Evolutionary conservation across 768 basidiomycete species (phyloP), one percentile per base, ranked within the genome.

Genomic region (Pleurotus sapidus): DNA sequence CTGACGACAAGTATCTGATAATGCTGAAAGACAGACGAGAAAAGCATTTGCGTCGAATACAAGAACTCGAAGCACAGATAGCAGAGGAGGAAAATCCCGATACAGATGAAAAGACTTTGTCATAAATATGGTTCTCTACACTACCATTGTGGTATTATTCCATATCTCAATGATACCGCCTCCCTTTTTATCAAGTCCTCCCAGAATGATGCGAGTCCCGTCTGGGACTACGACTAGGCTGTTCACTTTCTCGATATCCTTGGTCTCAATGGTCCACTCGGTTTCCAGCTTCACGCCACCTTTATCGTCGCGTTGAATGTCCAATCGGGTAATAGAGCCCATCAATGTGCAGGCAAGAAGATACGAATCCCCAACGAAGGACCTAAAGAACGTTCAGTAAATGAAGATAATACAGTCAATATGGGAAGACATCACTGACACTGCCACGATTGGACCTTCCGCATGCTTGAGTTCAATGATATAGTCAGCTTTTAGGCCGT

Each of bases 1-100:
- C 89, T 5, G 85, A 94, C 60, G 87, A 93, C 48, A 87, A 89
- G 59, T 91, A 91, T 61, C 61, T 93, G 51, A 67, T 68, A 25
- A 80, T 77, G 58, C 65, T 93, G 65, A 84, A 79, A 66, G 73
- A 72, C 53, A 78, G 85, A 47, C 77, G 88, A 61, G 80, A 82
- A 3, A 69, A 68, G 7, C 74, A 88, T 63, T 64, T 85, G 60
- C 73, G 70, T 58, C 77, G 79, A 57, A 90, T 91, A 67, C 74
- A 72, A 49, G 80, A 83, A 59, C 72, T 92, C 3, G 84, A 87
- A 62, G 60, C 60, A 18, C 66, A 80, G 61, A 30, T 75, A 12
- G 72, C 71, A 49, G 67, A 70, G 40, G 68, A 72, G 57, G 60
- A 66, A 18, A 47, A 60, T 15, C 46, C 61, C 4, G 61, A 62